Evolutionary conservation across 2,329 filamentous ascomycete genomes (phyloP).

Genomic region (Diaporthe citrichinensis): DNA sequence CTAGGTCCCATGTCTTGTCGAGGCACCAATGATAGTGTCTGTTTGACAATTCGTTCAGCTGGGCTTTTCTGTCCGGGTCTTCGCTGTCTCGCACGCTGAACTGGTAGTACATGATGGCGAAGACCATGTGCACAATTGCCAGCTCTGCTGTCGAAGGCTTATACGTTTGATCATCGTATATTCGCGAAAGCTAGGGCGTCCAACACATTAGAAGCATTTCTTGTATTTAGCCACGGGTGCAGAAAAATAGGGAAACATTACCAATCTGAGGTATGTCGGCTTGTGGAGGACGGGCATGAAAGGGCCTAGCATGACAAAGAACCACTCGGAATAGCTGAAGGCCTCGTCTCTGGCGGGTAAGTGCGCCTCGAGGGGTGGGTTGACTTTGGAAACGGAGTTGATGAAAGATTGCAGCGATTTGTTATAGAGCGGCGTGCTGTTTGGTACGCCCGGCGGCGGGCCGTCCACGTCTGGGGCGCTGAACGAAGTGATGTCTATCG

Average conservation of each 20-base stretch:
- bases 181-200: slow-evolving; percentile 65
- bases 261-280: slow-evolving; percentile 77
- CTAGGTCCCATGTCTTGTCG: slow-evolving; percentile 76
- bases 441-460: slow-evolving; percentile 59
- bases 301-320: slow-evolving; percentile 78
- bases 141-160: slow-evolving; percentile 74
- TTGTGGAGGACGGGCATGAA: slow-evolving; percentile 85
- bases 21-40: slow-evolving; percentile 84
- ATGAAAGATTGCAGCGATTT: slow-evolving; percentile 81
- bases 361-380: slow-evolving; percentile 68
- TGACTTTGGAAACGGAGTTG: slow-evolving; percentile 73
- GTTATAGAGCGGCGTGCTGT: slow-evolving; percentile 69
- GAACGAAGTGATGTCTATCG: slow-evolving; percentile 83
- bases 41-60: slow-evolving; percentile 76
- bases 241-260: slow-evolving; percentile 55
- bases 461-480: slow-evolving; percentile 77
- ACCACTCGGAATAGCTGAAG: slow-evolving; percentile 80
- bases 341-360: slow-evolving; percentile 76
- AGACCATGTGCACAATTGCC: slow-evolving; percentile 83
- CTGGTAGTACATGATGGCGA: slow-evolving; percentile 84
- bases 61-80: slow-evolving; percentile 65
- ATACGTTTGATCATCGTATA: slow-evolving; percentile 79
- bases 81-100: slow-evolving; percentile 79
- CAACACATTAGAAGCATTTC: slow-evolving; percentile 38
- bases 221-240: slow-evolving; percentile 21